These are phyloP conservation scores for Stenocarpella maydis DNA, from an alignment of 2,329 filamentous ascomycete species.

Conservation along the genomic window DNA sequence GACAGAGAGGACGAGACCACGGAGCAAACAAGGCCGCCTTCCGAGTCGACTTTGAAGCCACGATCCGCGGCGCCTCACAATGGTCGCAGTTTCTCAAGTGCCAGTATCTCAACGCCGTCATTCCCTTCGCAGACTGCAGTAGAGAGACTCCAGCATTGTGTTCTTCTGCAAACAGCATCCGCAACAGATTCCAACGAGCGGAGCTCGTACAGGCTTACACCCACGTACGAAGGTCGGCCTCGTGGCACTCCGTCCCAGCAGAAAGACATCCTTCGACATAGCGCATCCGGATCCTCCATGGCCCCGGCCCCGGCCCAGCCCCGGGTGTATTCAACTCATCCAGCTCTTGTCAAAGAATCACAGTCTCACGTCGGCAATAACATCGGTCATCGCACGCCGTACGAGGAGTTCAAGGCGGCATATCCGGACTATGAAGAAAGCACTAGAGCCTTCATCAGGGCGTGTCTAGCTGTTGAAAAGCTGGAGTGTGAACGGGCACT, in stretches of 20 bases:
- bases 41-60: not conserved
- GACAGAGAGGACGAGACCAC: not conserved
- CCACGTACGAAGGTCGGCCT: slow-evolving; percentile 30
- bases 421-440: slow-evolving; percentile 44
- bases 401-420: slow-evolving; percentile 40
- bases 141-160: not conserved
- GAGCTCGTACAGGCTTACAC: slow-evolving; percentile 6
- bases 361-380: not conserved
- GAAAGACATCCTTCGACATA: not conserved
- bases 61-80: not conserved
- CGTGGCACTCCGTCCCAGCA: not conserved
- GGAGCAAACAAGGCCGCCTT: not conserved
- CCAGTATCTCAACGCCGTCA: slow-evolving; percentile 16
- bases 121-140: not conserved
- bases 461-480: slow-evolving; percentile 43
- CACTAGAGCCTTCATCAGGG: slow-evolving; percentile 42
- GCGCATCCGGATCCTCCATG: not conserved
- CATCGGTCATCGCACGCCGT: slow-evolving; percentile 36
- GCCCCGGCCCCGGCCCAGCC: slow-evolving; percentile 6
- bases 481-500: slow-evolving; percentile 39
- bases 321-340: not conserved
- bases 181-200: not conserved
- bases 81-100: not conserved
- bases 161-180: not conserved
- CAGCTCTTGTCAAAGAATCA: not conserved